Evolutionary conservation across 1,139 yeast species (phyloP), one percentile per base, ranked within the genome.

Genomic region (Yamadazyma spencermartinsiae): DNA sequence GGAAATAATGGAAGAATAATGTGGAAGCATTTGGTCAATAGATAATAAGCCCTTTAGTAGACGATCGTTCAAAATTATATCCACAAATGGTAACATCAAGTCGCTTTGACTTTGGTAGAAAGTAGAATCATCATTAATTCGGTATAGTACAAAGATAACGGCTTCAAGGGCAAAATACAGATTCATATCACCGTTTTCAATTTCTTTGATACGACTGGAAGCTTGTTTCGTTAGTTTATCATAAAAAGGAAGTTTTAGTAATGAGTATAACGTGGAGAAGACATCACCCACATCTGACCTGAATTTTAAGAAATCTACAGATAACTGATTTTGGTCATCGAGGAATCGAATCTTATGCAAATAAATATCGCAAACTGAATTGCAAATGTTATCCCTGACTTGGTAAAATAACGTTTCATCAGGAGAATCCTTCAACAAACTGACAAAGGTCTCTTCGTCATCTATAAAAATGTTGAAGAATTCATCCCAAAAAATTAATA

Each of bases 401-500:
- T 6, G 40, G 33, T 8, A 61, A 48, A 31, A 70, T 65, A 6
- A 9, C 9, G 14, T 4, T 18, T 18, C 11, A 19, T 30, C 25
- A 18, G 31, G 29, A 13, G 43, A 34, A 11, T 40, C 37, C 27
- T 38, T 50, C 5, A 52, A 46, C 12, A 30, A 30, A 34, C 12
- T 55, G 54, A 58, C 49, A n/a, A 76, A 51, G 0, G 65, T 48
- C 14, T 67, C 83, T n/a, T 61, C 72, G 40, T 79, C 83, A 47
- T 77, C 83, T 14, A 74, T 63, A 41, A 75, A 77, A 1, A 77
- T 72, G 44, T 86, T 94, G 8, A 83, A 79, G 38, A 85, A 68
- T 41, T 81, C 83, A 38, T 78, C 76, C 98, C 98, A 92, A 54
- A 89, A 87, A 38, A 81, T 81, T 4, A 86, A 67, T 48, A 88